Evolutionary conservation across 1,139 yeast species (phyloP), one percentile per base, ranked within the genome.

Genomic region (Zygosaccharomyces sapae): DNA sequence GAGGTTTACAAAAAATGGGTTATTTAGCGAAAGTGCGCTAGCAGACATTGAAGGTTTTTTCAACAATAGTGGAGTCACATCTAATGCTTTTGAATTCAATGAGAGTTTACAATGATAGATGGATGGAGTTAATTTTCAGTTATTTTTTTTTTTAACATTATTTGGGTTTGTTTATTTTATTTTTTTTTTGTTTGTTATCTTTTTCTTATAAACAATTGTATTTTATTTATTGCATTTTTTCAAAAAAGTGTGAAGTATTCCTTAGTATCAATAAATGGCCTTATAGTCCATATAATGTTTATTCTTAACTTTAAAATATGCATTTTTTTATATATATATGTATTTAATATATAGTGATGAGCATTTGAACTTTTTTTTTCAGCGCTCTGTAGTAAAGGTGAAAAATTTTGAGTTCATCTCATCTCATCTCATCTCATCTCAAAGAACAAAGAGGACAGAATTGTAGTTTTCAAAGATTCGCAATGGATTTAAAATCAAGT

Each of bases 21-120:
- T 85, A 50, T 84, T 84, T 63, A 81, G 83, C 61, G 90, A 84
- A 61, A 79, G 78, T 52, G 82, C 87, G 1, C 67, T 85, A 57
- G 79, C 81, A 6, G 85, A 82, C 57, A 86, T 84, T 33, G 92
- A 84, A 58, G 86, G 80, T 55, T 63, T 65, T 12, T 55, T 64
- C 16, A 61, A 57, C 33, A 48, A 48, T 29, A 39, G 46, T 36
- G 55, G 55, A 5, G 46, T 41, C 9, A 45, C 57, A 4, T 46
- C 59, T 2, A 51, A 50, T 25, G 50, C 55, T 6, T 56, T 61
- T 38, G 63, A 61, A 12, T 55, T 61, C 36, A 59, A 56, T 45
- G 64, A 61, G 44, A 50, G 55, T 18, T 43, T 57, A 30, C 57
- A 57, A 41, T 55, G 34, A 45, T 22, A 25, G 16, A 13, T 33